A percentile compares a stretch with the other conserved stretches of the same genome.
phyloP scores from a whole-genome alignment of 768 basidiomycete species.

The Hericium alpestre region DNA sequence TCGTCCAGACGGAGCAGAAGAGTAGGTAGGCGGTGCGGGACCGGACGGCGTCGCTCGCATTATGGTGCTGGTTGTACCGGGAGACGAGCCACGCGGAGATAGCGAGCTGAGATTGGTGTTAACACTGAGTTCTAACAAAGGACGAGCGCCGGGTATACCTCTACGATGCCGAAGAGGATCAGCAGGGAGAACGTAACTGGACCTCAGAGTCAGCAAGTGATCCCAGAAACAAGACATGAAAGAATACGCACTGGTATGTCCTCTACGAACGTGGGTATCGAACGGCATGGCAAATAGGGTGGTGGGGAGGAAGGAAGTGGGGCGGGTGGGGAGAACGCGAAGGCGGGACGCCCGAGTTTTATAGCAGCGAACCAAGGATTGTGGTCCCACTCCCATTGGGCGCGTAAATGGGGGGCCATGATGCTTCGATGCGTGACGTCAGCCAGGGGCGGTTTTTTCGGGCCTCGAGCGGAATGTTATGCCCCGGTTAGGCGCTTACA shows the following conservation, averaged over 20 bases:
- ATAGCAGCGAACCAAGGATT: too few relatives aligned
- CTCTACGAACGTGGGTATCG: slow-evolving; percentile 35
- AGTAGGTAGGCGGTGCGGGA: slow-evolving; percentile 58
- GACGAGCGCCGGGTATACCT: slow-evolving; percentile 29
- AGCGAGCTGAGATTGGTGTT: slow-evolving; percentile 33
- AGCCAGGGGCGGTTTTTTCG: neutral
- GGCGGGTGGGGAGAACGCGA: neutral
- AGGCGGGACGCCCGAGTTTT: too few relatives aligned
- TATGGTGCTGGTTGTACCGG: slow-evolving; percentile 44
- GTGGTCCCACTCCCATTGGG: too few relatives aligned
- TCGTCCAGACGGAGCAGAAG: slow-evolving; percentile 67
- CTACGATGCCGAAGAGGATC: slow-evolving; percentile 54
- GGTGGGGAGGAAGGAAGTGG: neutral
- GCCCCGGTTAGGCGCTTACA: too few relatives aligned
- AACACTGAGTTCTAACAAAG: neutral
- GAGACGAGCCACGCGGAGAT: slow-evolving; percentile 63
- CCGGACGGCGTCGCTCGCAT: slow-evolving; percentile 38
- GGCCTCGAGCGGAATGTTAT: too few relatives aligned
- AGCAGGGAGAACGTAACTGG: slow-evolving; percentile 44
- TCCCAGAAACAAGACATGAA: neutral
- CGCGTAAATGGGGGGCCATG: too few relatives aligned
- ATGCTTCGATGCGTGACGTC: neutral
- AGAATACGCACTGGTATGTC: slow-evolving; percentile 41
- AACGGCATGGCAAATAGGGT: slow-evolving; percentile 20
- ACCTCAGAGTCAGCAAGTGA: slow-evolving; percentile 5